A percentile compares a stretch with the other conserved stretches of the same genome.
Evolutionary conservation across 257 asterid species (phyloP).

Genomic region (Echites panduratus): DNA sequence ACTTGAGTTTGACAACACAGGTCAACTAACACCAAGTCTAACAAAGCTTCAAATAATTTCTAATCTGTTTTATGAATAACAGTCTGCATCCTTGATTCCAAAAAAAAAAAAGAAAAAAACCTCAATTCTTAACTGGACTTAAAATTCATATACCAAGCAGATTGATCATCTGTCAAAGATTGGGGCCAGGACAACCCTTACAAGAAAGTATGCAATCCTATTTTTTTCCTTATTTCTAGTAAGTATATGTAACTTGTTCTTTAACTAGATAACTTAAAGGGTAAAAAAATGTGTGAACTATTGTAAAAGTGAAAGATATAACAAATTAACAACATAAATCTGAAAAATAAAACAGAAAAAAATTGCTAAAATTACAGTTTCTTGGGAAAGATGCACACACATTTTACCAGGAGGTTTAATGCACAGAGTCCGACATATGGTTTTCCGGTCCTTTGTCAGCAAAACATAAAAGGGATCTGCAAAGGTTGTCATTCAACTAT

Average conservation of each 20-base stretch:
- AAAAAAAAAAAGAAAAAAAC: background rate
- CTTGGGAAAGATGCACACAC: conserved; percentile 31
- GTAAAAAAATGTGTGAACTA: background rate
- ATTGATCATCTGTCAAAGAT: background rate
- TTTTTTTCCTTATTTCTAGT: background rate
- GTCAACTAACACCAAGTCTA: background rate
- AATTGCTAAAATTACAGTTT: background rate
- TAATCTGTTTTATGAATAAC: background rate
- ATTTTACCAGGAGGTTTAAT: conserved; percentile 39
- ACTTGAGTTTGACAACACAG: background rate
- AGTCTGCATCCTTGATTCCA: background rate
- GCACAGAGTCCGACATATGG: conserved; percentile 44
- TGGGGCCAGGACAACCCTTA: background rate
- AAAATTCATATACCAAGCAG: background rate
- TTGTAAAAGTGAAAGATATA: background rate
- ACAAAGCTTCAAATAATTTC: background rate
- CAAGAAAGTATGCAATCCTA: background rate
- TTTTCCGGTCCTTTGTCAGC: conserved; percentile 44
- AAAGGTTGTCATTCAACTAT: conserved; percentile 6
- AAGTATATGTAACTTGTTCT: background rate
- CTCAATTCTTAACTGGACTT: background rate
- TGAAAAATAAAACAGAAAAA: background rate
- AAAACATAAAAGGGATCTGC: conserved; percentile 36
- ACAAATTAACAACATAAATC: background rate
- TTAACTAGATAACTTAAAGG: background rate